Evolutionary conservation across 192 early-diverging fungal species (phyloP), one percentile per base, ranked within the genome.

Genomic region (Entomortierella lignicola): DNA sequence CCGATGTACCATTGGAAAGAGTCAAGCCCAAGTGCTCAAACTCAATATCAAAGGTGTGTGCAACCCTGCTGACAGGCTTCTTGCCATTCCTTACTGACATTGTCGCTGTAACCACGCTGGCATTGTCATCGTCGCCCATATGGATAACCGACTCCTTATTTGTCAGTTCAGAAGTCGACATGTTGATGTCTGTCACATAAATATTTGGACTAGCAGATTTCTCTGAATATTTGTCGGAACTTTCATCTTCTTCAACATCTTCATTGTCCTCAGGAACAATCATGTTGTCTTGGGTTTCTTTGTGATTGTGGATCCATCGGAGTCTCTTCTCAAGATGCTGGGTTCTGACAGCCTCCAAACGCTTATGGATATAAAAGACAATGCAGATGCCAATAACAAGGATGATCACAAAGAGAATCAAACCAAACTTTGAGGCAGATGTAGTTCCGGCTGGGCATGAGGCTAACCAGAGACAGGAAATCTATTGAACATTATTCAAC

Each of bases 11-110:
- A 31, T 69, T 71, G 18, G 83, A 60, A 25, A 87, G 54, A 8
- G 70, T 55, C 32, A 83, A 43, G 2, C 72, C 69, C n/a, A 86
- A 21, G 37, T 81, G 55, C 52, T 82, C 74, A 68, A 86, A 84
- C 68, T 83, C 73, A 48, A 93, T 88, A 65, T 92, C 88, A 62
- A 88, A 92, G 2, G 72, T 72, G 12, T 63, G 64, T 17, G 57
- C 32, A 13, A 83, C 69, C 34, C 20, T 57, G 20, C 55, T 44
- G 41, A 25, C 42, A 8, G 59, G 20, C 20, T 44, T 60, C 10
- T 60, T 60, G 37, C 20, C 25, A n/a, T 39, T 60, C 15, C 39
- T 60, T 26, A 25, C 42, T 7, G 21, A n/a, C 10, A 18, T 60
- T 21, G 44, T 13, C 2, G 47, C n/a, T 41, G 43, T 18, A 11